Base-by-base conservation (phyloP, 1,284 basidiomycete species). In the Ustilago bromivora region DNA sequence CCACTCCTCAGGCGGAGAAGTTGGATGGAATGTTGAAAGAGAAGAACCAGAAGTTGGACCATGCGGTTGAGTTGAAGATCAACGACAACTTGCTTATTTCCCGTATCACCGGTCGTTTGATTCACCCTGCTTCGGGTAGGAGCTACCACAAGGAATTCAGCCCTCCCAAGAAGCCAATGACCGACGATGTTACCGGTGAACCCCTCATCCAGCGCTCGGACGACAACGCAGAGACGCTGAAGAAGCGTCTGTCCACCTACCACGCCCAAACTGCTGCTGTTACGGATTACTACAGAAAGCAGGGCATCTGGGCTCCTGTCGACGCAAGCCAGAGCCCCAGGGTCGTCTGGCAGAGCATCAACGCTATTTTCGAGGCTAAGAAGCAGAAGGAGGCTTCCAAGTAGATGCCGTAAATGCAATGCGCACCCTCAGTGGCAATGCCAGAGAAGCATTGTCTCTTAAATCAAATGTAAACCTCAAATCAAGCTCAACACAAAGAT, bases 1-100 rank as follows among this genome's bases (percentile, higher is more conserved):
- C 96, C 15, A 94, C 98, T 47, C 92, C 93, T n/a, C 97, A 99
- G 86, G 97, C 96, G 6, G 91, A 95, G 88, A 99, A 98, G 88
- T 91, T 99, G 74, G 96, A 98, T 87, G 88, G 89, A 76, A 98
- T 99, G 96, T 91, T 99, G 57, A 85, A 88, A 23, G 87, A 85
- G 15, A 92, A 94, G 85, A 91, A 93, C 82, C 94, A 98, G 88
- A 82, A 86, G 62, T 90, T 99, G 56, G 93, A 98, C 88, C 92
- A 92, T 64, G 96, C 95, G 67, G 91, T 98, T 56, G 93, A 99
- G 87, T 91, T 99, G 72, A 89, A 92, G 86, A 96, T 99, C 86
- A 92, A 94, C 78, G 96, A 99, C 88, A 92, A 94, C 83, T 90
- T 99, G 35, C 92, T 99, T 85, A 97, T 99, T 86, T 95, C 94